Evolutionary conservation across 164 flowering plant genomes (phyloP).

Genomic region (Vitis rotundifolia): DNA sequence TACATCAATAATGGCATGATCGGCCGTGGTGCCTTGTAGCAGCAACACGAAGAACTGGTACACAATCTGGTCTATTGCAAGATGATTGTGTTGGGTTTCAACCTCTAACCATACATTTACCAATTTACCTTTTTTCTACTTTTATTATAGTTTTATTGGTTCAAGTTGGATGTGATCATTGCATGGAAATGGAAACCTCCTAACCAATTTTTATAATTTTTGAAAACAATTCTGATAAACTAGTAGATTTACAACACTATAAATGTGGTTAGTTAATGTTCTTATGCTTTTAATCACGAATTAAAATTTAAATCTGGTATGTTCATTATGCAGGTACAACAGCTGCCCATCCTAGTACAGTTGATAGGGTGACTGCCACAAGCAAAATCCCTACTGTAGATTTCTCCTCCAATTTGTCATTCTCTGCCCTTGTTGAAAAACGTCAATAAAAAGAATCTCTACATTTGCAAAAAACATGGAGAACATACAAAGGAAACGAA

Average conservation of each 20-base stretch:
- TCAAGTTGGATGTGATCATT: neutral
- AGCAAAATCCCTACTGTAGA: no score
- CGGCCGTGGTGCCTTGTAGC: constrained; percentile 31
- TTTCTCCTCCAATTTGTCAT: no score
- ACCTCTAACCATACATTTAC: constrained; percentile 62
- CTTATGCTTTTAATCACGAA: no score
- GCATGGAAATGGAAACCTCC: neutral
- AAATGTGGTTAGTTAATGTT: neutral
- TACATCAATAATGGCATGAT: constrained; percentile 31
- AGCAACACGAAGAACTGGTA: constrained; percentile 41
- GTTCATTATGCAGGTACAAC: no score
- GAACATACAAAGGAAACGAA: no score
- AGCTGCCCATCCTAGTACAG: no score
- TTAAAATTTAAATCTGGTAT: no score
- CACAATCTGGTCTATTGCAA: constrained; percentile 34
- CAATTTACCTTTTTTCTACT: constrained; percentile 36
- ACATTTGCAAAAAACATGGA: no score
- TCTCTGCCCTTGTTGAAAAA: no score
- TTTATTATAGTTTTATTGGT: neutral
- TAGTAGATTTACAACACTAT: neutral
- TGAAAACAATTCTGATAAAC: no score
- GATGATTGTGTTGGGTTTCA: constrained; percentile 56
- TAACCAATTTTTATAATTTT: neutral
- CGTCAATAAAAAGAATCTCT: no score
- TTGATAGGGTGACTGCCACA: no score